Base-by-base conservation (phyloP, 352 stramenopile genomes). In the Globisporangium sylvaticum region DNA sequence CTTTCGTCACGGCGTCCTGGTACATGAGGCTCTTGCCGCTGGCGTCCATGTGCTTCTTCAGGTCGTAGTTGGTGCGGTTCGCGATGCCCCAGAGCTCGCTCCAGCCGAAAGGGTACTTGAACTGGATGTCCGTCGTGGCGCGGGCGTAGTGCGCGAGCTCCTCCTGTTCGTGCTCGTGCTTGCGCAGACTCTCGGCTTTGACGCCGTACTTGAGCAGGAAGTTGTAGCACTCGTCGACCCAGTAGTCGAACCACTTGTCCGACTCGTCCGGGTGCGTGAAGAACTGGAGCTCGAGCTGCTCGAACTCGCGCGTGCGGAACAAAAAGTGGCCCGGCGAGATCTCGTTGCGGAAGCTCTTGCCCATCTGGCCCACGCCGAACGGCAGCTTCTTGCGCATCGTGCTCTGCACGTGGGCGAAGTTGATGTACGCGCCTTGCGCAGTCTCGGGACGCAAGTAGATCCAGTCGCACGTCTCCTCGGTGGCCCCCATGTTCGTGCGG, bases 281-380 rank as follows among this genome's bases (percentile, higher is more conserved):
- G 68, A 88, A 94, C 73, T 92, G 81, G 24, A 94, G 87, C 77
- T 99, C 97, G 56, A 98, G 95, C 82, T 99, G 97, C 79, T 99
- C 96, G 72, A 99, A 99, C 83, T 99, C 97, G 37, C 96, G 85
- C 61, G 84, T 97, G 61, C 97, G 94, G 72, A 99, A 99, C 59
- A 99, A 84, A 70, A 99, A 99, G 66, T 99, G 97, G 7, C 95
- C 81, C 0, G 96, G 95, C 12, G 95, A 98, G 70, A 99, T 99
- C 80, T 99, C 97, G 70, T 99, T 99, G 22, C 97, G 89, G 76
- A 99, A 99, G 59, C 95, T 97, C 74, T 99, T 99, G 67, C 97
- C 97, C 74, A 99, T 97, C 70, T 99, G 96, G 0, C 94, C 96
- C 64, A 99, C 96, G 15, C 96, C 96, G 69, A 99, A 98, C 22